Evolutionary conservation across 1,139 yeast species (phyloP).

Genomic region (Trichomonascaceae sp.): DNA sequence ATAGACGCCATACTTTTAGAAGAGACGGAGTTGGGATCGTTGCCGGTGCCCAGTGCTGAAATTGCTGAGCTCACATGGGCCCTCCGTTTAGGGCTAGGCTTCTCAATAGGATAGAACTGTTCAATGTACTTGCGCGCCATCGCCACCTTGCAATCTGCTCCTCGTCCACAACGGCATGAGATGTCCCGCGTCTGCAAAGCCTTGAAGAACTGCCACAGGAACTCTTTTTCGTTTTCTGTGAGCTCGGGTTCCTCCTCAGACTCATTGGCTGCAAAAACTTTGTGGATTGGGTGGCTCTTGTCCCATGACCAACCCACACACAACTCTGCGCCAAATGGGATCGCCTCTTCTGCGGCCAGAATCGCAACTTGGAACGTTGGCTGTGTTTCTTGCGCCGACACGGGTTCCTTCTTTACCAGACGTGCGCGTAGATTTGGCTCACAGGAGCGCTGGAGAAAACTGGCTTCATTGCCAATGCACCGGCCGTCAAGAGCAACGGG

Average conservation of each 20-base stretch:
- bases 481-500: constrained; percentile 69
- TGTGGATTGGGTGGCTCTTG: constrained; percentile 53
- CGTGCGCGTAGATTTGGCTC: constrained; percentile 56
- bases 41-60: constrained; percentile 3
- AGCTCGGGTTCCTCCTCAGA: constrained; percentile 21
- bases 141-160: constrained; percentile 16
- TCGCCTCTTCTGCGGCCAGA: constrained; percentile 45
- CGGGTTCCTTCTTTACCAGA: constrained; percentile 23
- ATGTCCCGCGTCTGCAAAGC: constrained; percentile 31
- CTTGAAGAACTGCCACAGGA: constrained; percentile 13
- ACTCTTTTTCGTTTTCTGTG: constrained; percentile 14
- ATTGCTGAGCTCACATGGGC: constrained; percentile 3
- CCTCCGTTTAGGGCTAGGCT: constrained; percentile 1
- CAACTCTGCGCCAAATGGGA: constrained; percentile 52
- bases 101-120: constrained; percentile 6
- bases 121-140: constrained; percentile 13
- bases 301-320: constrained; percentile 90
- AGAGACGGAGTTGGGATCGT: constrained; percentile 2
- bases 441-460: constrained; percentile 70
- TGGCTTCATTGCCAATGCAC: constrained; percentile 58
- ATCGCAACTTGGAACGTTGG: constrained; percentile 33
- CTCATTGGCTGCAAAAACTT: constrained; percentile 22
- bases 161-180: constrained; percentile 57
- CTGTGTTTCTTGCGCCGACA: constrained; percentile 29
- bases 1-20: constrained; percentile 1